Base-by-base conservation (phyloP, 768 basidiomycete species). In the Boletales sp. region DNA sequence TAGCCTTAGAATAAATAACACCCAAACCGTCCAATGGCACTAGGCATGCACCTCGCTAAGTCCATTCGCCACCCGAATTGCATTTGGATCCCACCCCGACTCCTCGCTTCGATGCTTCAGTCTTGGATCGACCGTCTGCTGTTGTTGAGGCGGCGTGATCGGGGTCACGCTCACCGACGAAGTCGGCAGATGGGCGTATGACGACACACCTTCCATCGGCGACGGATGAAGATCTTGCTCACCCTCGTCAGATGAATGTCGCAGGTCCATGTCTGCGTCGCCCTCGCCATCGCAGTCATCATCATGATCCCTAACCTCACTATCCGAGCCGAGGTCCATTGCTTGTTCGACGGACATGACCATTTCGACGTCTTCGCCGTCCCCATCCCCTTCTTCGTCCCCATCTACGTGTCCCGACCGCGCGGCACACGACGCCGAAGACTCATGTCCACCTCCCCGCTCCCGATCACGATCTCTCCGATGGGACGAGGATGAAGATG, bases 291-390 rank as follows among this genome's bases (percentile, higher is more conserved):
- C 21, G 7, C 25, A 28, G 25, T 28, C 25, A 28, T 25, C 21
- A 25, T 28, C 25, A 7, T 15, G 51, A 7, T 68, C 58, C 32
- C 42, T 57, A 7, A 67, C 66, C 19, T 71, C 72, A 28, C 65
- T 69, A 8, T 65, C 68, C 4, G 70, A 69, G 2, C 66, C 75
- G 48, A 77, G 66, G 50, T 73, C 75, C 72, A 77, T 76, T 3
- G 70, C 70, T 46, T 74, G 72, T 48, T 74, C 74, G 18, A 74
- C 71, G 5, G 73, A 71, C 68, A 75, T 68, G 48, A 64, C 42
- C 66, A 70, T 64, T 39, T 55, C 60, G 3, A 57, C 62, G 13
- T 62, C 70, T 28, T 59, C 70, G 2, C 41, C 62, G 2, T 58
- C 62, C 7, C 18, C 59, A 2, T 56, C 58, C 0, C 34, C 48